A percentile compares a stretch with the other conserved stretches of the same genome.
These are phyloP conservation scores for Clavispora fructus DNA, from an alignment of 805 yeast species.

Conservation along the genomic window DNA sequence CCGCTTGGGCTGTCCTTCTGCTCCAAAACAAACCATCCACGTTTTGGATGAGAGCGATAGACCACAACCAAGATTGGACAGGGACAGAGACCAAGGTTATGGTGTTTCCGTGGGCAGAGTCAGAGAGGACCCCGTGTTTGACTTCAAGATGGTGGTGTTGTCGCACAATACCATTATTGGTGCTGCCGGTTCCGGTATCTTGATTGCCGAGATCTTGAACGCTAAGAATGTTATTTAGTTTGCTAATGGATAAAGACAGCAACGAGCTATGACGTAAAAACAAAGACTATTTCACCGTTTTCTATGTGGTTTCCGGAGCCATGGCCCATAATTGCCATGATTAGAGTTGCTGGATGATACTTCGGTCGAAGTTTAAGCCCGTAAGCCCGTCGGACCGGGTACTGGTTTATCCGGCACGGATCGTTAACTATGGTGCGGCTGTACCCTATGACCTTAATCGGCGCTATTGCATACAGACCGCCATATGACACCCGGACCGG, in stretches of 20 bases:
- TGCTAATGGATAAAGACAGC: background rate
- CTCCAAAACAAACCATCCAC: slow-evolving; percentile 89
- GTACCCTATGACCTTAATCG: background rate
- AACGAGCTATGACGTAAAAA: no score
- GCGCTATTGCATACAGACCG: background rate
- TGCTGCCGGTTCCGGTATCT: slow-evolving; percentile 97
- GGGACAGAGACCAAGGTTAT: slow-evolving; percentile 90
- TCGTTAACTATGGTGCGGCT: background rate
- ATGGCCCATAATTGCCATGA: no score
- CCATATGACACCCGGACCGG: no score
- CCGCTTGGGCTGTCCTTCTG: slow-evolving; percentile 77
- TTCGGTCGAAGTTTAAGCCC: no score
- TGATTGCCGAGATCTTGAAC: slow-evolving; percentile 85
- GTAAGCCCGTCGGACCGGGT: no score
- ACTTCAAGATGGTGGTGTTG: slow-evolving; percentile 92
- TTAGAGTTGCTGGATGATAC: no score
- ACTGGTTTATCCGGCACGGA: no score
- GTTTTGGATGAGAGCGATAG: slow-evolving; percentile 87
- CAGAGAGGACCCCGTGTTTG: slow-evolving; percentile 89
- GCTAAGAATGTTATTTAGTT: slow-evolving; percentile 67
- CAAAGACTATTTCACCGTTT: no score
- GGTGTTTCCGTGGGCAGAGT: slow-evolving; percentile 94
- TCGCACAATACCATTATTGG: slow-evolving; percentile 97
- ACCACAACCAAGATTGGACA: slow-evolving; percentile 97
- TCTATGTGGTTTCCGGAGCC: no score